Evolutionary conservation across 2,329 filamentous ascomycete species (phyloP), one percentile per base, ranked within the genome.

Genomic region (Acephala macrosclerotiorum): DNA sequence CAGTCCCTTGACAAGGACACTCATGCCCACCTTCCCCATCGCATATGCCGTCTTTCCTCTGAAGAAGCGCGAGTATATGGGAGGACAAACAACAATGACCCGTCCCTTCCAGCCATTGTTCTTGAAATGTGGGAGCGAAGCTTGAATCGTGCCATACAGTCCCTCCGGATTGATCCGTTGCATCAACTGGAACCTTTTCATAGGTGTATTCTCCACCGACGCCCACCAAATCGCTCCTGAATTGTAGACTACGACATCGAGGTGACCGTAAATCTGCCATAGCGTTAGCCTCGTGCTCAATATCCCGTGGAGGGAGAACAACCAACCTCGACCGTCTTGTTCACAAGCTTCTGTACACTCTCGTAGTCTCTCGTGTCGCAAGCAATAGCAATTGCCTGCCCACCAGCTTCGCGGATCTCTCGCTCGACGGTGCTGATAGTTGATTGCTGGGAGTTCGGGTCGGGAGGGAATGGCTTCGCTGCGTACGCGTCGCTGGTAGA

Each of bases 211-310:
- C 60, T 89, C 85, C 0, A 96, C 87, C 1, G 90, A 85, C 0
- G 90, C 86, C 92, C 92, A 95, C 89, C 90, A 96, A 70, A 96
- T 94, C 2, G 93, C 93, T 47, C 93, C 93, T 0, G 90, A 89
- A 76, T 96, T 96, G 81, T 96, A 96, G 58, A 96, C 78, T 2
- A 96, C 79, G 0, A 66, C 60, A 38, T 65, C 62, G 49, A 67
- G 61, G 22, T 57, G 58, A 29, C 63, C 66, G 20, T 70, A 69
- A 7, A 69, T 65, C 65, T 67, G 36, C 33, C 53, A 42, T 42
- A 7, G 40, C n/a, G 40, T 42, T 42, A 42, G 40, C 40, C 14
- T 42, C 16, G n/a, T n/a, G 40, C 40, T 18, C n/a, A 6, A n/a
- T 18, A 3, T 18, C n/a, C 40, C 11, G n/a, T 2, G 18, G 40